phyloP scores from a whole-genome alignment of 352 stramenopile species.

The Globisporangium iwayamae region DNA sequence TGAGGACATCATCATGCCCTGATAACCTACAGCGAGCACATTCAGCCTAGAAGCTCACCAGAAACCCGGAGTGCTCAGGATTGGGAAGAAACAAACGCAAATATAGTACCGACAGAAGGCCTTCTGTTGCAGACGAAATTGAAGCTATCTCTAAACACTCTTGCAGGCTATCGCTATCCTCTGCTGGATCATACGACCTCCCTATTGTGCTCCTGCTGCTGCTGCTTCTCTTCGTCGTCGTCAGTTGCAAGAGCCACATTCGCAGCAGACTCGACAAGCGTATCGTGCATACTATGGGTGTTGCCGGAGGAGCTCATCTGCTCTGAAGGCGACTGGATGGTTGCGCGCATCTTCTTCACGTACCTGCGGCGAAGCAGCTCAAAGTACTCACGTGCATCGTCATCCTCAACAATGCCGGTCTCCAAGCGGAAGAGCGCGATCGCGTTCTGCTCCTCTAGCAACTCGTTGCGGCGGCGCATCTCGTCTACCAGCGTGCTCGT shows the following conservation, averaged over 20 bases:
- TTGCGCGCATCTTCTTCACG: constrained; percentile 47
- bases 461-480: constrained; percentile 53
- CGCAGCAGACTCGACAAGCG: neutral
- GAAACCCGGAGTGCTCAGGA: no score
- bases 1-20: no score
- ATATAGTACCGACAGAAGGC: neutral
- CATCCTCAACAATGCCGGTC: constrained; percentile 42
- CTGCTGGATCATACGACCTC: neutral
- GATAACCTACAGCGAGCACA: no score
- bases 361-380: constrained; percentile 44
- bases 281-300: neutral
- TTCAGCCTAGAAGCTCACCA: no score
- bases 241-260: neutral
- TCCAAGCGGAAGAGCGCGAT: constrained; percentile 62
- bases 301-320: neutral
- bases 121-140: neutral
- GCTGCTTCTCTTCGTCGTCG: constrained; percentile 2
- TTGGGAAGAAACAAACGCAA: neutral
- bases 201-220: constrained; percentile 3
- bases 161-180: neutral
- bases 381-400: constrained; percentile 49
- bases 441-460: constrained; percentile 74
- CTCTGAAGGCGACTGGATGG: neutral
- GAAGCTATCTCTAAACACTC: neutral
- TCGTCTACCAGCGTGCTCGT: constrained; percentile 42